phyloP scores from a whole-genome alignment of 805 yeast genomes.

The Cyberlindnera mrakii region DNA sequence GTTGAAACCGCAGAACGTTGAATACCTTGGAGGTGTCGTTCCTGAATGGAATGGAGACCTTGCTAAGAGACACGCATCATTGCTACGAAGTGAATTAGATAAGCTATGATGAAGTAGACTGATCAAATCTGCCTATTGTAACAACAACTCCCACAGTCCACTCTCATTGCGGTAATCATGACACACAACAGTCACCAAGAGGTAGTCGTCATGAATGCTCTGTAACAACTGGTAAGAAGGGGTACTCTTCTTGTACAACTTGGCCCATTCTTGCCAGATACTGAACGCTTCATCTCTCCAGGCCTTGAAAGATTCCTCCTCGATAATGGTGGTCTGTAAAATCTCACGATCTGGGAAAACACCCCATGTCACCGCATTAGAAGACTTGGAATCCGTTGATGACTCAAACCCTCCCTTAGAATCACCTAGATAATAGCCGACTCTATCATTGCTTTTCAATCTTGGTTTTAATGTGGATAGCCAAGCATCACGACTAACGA shows the following conservation, averaged over 20 bases:
- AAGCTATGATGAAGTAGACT: conserved; percentile 6
- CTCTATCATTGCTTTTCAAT: conserved; percentile 38
- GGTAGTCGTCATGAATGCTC: conserved; percentile 53
- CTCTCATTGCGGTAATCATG: conserved; percentile 72
- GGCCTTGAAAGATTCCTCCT: conserved; percentile 83
- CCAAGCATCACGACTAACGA: conserved; percentile 74
- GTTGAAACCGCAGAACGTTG: conserved; percentile 23
- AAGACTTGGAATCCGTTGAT: conserved; percentile 47
- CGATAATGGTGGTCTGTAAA: conserved; percentile 93
- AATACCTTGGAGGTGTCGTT: conserved; percentile 34
- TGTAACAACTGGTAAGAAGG: conserved; percentile 59
- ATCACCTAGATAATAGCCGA: conserved; percentile 76
- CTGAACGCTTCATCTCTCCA: conserved; percentile 96
- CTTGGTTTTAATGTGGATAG: conserved; percentile 43
- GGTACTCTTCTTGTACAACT: conserved; percentile 52
- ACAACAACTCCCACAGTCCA: conserved; percentile 69
- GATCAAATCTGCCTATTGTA: conserved; percentile 9
- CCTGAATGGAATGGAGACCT: conserved; percentile 33
- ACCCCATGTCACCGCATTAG: conserved; percentile 98
- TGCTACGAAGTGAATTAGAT: conserved; percentile 24
- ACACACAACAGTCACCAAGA: conserved; percentile 78
- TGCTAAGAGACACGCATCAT: conserved; percentile 25
- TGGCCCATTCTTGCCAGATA: conserved; percentile 90
- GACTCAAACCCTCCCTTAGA: conserved; percentile 50
- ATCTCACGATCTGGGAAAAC: conserved; percentile 94